Percentiles rank a stretch among this genome's conserved stretches.
Evolutionary conservation across 2,329 filamentous ascomycete species (phyloP).

Genomic region (Lachnellula arida): DNA sequence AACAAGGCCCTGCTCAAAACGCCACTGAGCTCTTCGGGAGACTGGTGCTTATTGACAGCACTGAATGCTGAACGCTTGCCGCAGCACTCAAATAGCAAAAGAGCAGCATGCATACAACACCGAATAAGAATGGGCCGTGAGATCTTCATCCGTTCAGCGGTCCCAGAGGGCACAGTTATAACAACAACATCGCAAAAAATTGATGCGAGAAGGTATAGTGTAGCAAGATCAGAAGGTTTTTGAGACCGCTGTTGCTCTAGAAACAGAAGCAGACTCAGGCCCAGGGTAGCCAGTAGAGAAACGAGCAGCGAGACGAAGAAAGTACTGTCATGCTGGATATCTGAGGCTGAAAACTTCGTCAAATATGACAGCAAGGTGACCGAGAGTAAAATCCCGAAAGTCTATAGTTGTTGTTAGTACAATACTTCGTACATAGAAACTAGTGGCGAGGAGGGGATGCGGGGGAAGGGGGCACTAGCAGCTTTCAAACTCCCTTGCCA

Average conservation of each 20-base stretch:
- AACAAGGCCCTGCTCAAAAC: slow-evolving; percentile 17
- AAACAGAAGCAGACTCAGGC: slow-evolving; percentile 15
- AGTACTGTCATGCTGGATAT: not conserved
- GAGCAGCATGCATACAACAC: slow-evolving; percentile 1
- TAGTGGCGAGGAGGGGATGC: not conserved
- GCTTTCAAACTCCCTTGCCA: slow-evolving; percentile 5
- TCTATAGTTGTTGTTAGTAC: not conserved
- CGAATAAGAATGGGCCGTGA: slow-evolving; percentile 1
- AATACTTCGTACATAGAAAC: not conserved
- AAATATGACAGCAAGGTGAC: not conserved
- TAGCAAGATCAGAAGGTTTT: slow-evolving; percentile 13
- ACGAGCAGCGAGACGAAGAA: slow-evolving; percentile 8
- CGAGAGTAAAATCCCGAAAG: slow-evolving; percentile 1
- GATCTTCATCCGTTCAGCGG: not conserved
- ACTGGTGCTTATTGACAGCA: not conserved
- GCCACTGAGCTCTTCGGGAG: slow-evolving; percentile 16
- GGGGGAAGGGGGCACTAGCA: not conserved
- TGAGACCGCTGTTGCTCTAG: slow-evolving; percentile 11
- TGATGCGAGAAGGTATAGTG: slow-evolving; percentile 16
- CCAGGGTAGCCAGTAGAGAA: slow-evolving; percentile 13
- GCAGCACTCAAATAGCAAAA: slow-evolving; percentile 15
- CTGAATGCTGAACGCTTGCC: slow-evolving; percentile 6
- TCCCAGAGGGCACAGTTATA: slow-evolving; percentile 4
- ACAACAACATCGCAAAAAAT: slow-evolving; percentile 11
- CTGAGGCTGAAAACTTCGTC: not conserved